Evolutionary conservation across 2,329 filamentous ascomycete species (phyloP), one percentile per base, ranked within the genome.

Genomic region (Magnaporthiopsis incrustans): DNA sequence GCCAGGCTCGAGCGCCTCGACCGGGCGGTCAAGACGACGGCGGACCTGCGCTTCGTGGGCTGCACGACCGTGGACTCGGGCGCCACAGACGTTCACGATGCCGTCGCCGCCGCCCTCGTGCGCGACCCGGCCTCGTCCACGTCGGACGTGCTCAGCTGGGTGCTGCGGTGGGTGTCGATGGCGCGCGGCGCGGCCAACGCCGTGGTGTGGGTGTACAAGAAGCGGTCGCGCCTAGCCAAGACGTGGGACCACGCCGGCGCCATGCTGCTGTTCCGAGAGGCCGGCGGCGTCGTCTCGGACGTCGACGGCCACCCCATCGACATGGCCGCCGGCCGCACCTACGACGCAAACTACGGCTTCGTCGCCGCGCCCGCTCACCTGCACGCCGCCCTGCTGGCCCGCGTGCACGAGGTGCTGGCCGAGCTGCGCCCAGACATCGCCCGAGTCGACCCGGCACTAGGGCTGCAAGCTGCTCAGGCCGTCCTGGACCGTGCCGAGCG

Each of bases 191-290:
- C 81, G 5, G 82, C 78, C 12, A 82, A 85, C 71, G 76, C 78
- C 57, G 85, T 81, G 0, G 77, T 85, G 12, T 86, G 83, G 82
- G 78, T 84, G 12, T 86, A 86, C 73, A 80, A 78, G 66, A 72
- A 73, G 27, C 74, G 76, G 26, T 76, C 78, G 30, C 75, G 82
- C 0, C 75, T 75, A 14, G 84, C 78, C 12, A 86, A 86, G 73
- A 75, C 82, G 1, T 86, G 83, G 84, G 84, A 86, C 66, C 84
- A 86, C 64, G 83, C 83, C 0, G 84, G 84, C 2, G 84, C 83
- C 0, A 85, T 85, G 81, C 69, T 86, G 38, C 69, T 86, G 10
- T 86, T 83, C 58, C 79, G 84, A 66, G 84, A 86, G 70, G 75
- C 80, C 1, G 84, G 84, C 1, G 84, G 84, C 1, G 77, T 74